Conservation (phyloP, 306 rosid species). For the Begonia loranthoides region DNA sequence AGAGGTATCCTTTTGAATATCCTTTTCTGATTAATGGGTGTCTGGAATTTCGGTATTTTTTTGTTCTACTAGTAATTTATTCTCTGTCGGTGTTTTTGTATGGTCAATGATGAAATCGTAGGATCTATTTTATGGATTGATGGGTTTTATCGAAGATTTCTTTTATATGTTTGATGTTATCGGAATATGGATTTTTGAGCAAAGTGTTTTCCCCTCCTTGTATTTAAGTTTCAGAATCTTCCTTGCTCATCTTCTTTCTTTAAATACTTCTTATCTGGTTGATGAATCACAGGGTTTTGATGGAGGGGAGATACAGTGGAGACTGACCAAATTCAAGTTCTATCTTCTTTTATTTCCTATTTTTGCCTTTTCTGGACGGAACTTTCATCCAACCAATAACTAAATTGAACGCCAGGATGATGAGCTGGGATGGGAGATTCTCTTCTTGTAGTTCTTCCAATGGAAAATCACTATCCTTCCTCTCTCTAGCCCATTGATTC, state of each 20-base stretch:
- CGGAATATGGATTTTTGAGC: neutral
- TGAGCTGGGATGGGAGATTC: constrained; percentile 67
- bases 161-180: neutral
- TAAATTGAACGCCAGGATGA: constrained; percentile 24
- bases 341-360: constrained; percentile 58
- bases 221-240: neutral
- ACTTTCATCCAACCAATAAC: constrained; percentile 40
- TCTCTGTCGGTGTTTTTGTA: constrained; percentile 3
- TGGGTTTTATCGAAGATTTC: constrained; percentile 36
- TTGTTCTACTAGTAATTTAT: constrained; percentile 14
- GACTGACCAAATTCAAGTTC: constrained; percentile 67
- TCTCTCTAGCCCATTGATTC: constrained; percentile 89
- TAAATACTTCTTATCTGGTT: constrained; percentile 27
- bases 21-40: neutral
- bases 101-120: constrained; percentile 6
- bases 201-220: neutral
- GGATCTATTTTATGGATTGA: constrained; percentile 28
- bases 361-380: constrained; percentile 34
- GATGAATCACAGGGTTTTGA: constrained; percentile 80
- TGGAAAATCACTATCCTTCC: constrained; percentile 88
- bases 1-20: constrained; percentile 7
- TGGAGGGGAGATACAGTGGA: constrained; percentile 98
- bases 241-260: neutral
- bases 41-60: too few species aligned
- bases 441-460: constrained; percentile 50